Percentiles rank a stretch among this genome's conserved stretches.
phyloP scores from a whole-genome alignment of 768 basidiomycete species.

The Rhodotorula diobovata region DNA sequence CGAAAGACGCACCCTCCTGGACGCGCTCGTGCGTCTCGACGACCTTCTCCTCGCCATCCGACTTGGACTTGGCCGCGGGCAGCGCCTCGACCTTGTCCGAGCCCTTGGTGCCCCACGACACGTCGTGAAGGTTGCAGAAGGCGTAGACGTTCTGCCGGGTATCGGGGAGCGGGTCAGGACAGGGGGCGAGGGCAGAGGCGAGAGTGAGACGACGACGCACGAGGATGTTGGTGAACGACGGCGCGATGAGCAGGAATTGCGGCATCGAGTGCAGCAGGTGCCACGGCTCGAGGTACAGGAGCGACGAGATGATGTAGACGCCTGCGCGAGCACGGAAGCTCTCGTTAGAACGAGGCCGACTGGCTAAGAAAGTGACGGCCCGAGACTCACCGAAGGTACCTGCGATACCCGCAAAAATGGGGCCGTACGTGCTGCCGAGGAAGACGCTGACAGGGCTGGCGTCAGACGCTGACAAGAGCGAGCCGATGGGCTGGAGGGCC shows the following conservation, averaged over 20 bases:
- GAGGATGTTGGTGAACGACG: conserved; percentile 83
- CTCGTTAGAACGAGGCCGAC: conserved; percentile 48
- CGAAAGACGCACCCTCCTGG: conserved; percentile 52
- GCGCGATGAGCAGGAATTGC: conserved; percentile 83
- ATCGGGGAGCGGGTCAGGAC: rapidly evolving
- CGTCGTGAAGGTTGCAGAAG: conserved; percentile 93
- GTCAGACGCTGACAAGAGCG: conserved; percentile 8
- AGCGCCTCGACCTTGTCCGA: conserved; percentile 89
- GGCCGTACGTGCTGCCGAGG: conserved; percentile 36
- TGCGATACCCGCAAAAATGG: conserved; percentile 43
- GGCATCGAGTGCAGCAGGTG: conserved; percentile 93
- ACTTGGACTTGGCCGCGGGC: conserved; percentile 80
- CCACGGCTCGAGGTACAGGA: conserved; percentile 71
- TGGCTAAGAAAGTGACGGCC: conserved; percentile 53
- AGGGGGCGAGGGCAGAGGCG: too few relatives aligned
- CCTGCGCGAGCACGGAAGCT: conserved; percentile 70
- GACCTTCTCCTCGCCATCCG: conserved; percentile 63
- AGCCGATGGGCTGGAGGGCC: conserved; percentile 32
- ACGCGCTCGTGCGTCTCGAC: conserved; percentile 79
- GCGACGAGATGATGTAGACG: conserved; percentile 45
- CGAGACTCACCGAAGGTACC: conserved; percentile 35
- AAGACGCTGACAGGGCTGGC: conserved; percentile 23
- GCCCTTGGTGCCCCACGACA: conserved; percentile 89
- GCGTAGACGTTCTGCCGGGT: conserved; percentile 72
- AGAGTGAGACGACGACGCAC: background rate